Conservation (phyloP, 176 grass and related monocot species). For the Avena sativa region DNA sequence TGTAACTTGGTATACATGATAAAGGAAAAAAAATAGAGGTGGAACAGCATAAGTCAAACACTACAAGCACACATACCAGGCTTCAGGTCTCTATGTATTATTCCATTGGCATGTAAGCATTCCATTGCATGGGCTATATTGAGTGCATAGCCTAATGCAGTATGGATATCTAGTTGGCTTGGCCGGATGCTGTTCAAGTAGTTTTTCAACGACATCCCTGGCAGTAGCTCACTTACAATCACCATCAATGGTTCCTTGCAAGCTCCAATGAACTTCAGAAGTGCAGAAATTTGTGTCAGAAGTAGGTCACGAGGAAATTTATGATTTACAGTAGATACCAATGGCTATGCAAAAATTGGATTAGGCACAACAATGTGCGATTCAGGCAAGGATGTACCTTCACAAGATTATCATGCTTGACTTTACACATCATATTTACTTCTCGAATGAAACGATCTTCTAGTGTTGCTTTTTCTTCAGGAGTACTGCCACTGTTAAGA, state of each 20-base stretch:
- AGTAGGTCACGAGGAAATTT: background rate
- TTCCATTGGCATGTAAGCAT: constrained; percentile 93
- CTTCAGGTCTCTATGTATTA: constrained; percentile 98
- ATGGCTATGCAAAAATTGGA: background rate
- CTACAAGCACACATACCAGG: constrained; percentile 60
- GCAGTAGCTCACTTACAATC: constrained; percentile 88
- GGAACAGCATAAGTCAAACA: constrained; percentile 5
- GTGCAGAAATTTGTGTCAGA: constrained; percentile 12
- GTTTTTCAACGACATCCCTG: constrained; percentile 83
- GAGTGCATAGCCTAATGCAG: constrained; percentile 76
- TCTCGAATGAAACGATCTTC: constrained; percentile 96
- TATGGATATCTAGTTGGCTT: constrained; percentile 65
- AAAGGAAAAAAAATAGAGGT: background rate
- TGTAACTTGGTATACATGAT: background rate
- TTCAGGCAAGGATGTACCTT: constrained; percentile 61
- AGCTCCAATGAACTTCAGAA: constrained; percentile 82
- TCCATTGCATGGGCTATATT: constrained; percentile 98
- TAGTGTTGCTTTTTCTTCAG: constrained; percentile 71
- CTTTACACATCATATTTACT: constrained; percentile 93
- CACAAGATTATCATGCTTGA: constrained; percentile 93
- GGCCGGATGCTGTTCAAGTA: constrained; percentile 89
- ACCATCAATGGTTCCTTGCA: constrained; percentile 99
- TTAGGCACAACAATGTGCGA: background rate
- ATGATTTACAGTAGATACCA: background rate
- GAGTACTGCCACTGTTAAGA: constrained; percentile 70